A percentile compares a stretch with the other conserved stretches of the same genome.
Evolutionary conservation across 2,329 filamentous ascomycete genomes (phyloP).

Genomic region (Aspergillus sp.): DNA sequence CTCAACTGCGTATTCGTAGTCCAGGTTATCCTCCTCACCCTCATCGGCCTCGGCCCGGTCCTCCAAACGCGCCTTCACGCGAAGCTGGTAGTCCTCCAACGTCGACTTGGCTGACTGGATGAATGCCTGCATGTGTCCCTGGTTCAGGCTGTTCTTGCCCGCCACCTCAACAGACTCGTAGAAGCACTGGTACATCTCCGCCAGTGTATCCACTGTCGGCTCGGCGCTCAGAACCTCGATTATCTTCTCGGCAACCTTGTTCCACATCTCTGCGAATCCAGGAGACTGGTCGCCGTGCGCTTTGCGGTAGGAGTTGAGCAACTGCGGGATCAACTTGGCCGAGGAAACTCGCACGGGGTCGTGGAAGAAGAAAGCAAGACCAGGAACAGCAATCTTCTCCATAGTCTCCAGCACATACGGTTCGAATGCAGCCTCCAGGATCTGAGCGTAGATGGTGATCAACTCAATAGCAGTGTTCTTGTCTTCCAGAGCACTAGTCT

Average conservation of each 20-base stretch:
- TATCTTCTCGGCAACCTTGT: conserved; percentile 78
- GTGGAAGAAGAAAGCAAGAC: conserved; percentile 97
- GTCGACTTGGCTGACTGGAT: conserved; percentile 81
- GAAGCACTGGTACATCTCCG: conserved; percentile 99
- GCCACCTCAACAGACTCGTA: conserved; percentile 96
- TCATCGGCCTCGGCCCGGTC: conserved; percentile 81
- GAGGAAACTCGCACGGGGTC: conserved; percentile 94
- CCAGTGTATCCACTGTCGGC: conserved; percentile 90
- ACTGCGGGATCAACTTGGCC: conserved; percentile 87
- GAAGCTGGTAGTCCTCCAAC: conserved; percentile 86
- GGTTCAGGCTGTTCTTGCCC: conserved; percentile 74
- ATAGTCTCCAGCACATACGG: conserved; percentile 89
- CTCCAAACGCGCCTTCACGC: conserved; percentile 77
- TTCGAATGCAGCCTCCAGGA: conserved; percentile 87
- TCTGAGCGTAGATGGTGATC: conserved; percentile 93
- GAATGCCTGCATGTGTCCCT: conserved; percentile 77
- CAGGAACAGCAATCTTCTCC: conserved; percentile 92
- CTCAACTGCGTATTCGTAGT: conserved; percentile 84
- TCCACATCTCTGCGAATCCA: conserved; percentile 79
- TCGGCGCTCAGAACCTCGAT: conserved; percentile 91
- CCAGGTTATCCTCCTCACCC: conserved; percentile 83
- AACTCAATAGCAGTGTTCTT: conserved; percentile 99
- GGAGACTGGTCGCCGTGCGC: conserved; percentile 76
- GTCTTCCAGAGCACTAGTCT: conserved; percentile 93
- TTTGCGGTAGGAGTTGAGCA: conserved; percentile 91